Evolutionary conservation across 345 rosid genomes (phyloP).

Genomic region (Salix dunnii): DNA sequence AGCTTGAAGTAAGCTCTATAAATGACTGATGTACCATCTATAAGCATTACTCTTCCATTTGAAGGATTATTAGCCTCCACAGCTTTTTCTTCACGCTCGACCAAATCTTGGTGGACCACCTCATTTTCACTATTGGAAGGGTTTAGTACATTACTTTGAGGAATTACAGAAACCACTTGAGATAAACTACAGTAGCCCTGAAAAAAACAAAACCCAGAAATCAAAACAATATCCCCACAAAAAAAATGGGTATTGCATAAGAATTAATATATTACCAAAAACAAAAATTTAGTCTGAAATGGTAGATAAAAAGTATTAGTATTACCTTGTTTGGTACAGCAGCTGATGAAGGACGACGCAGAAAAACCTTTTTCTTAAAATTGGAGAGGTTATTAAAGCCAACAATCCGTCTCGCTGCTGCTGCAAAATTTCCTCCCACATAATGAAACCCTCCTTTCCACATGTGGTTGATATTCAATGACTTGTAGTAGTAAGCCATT

Average conservation of each 20-base stretch:
- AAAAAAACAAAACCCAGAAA: background rate
- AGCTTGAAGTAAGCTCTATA: conserved; percentile 96
- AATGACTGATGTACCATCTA: conserved; percentile 90
- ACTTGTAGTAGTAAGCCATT: conserved; percentile 14
- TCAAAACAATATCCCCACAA: background rate
- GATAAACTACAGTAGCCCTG: conserved; percentile 52
- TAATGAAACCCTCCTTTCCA: conserved; percentile 13
- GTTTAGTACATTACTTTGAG: conserved; percentile 21
- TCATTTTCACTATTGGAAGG: conserved; percentile 32
- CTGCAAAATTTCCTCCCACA: background rate
- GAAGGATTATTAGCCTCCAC: conserved; percentile 35
- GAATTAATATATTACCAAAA: background rate
- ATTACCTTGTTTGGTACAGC: conserved; percentile 12
- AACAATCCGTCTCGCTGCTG: background rate
- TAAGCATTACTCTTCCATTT: conserved; percentile 79
- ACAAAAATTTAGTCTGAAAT: too few relatives aligned
- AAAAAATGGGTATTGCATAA: background rate
- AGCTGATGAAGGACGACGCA: background rate
- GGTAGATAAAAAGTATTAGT: background rate
- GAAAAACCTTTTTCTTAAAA: background rate
- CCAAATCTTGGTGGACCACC: conserved; percentile 24
- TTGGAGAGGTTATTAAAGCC: background rate
- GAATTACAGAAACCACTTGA: conserved; percentile 28
- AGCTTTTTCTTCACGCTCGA: conserved; percentile 34
- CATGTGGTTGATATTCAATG: conserved; percentile 10